A percentile compares a stretch with the other conserved stretches of the same genome.
Conservation (phyloP, 371 early-diverging fungal species). For the Mortierella polycephala region DNA sequence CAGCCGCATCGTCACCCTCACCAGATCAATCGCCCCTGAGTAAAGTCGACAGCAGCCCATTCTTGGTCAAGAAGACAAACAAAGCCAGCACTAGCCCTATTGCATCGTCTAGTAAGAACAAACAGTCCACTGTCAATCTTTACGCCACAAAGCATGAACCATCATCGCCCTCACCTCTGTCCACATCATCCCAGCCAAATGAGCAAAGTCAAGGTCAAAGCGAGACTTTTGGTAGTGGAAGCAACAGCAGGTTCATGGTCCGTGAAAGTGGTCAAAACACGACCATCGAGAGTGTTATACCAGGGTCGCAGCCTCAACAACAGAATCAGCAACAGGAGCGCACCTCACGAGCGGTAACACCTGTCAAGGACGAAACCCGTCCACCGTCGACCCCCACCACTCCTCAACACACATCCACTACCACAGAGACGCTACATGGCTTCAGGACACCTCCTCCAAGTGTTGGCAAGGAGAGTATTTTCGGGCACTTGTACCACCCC, state of each 20-base stretch:
- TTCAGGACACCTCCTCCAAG: slow-evolving; percentile 36
- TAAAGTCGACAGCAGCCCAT: slow-evolving; percentile 6
- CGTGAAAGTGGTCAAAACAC: neutral
- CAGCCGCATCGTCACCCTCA: slow-evolving; percentile 21
- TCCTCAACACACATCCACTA: neutral
- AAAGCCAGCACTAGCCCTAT: neutral
- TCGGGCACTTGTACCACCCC: neutral
- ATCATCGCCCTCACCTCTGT: slow-evolving; percentile 2
- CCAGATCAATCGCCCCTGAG: slow-evolving; percentile 9
- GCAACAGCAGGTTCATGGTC: too few species aligned
- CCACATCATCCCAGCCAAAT: neutral
- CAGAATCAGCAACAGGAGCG: too few species aligned
- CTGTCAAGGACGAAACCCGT: slow-evolving; percentile 3
- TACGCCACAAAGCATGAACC: neutral
- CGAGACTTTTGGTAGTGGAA: too few species aligned
- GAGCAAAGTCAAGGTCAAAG: too few species aligned
- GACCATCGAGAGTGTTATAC: neutral
- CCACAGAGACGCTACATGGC: neutral
- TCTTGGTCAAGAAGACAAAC: slow-evolving; percentile 9
- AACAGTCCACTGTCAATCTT: neutral
- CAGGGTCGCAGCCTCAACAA: neutral
- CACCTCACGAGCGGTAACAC: slow-evolving; percentile 1
- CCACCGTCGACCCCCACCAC: neutral
- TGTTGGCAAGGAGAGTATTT: slow-evolving; percentile 5
- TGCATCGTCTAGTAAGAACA: too few species aligned